A percentile compares a stretch with the other conserved stretches of the same genome.
phyloP scores from a whole-genome alignment of 768 basidiomycete species.

The Pleurotus platypus region DNA sequence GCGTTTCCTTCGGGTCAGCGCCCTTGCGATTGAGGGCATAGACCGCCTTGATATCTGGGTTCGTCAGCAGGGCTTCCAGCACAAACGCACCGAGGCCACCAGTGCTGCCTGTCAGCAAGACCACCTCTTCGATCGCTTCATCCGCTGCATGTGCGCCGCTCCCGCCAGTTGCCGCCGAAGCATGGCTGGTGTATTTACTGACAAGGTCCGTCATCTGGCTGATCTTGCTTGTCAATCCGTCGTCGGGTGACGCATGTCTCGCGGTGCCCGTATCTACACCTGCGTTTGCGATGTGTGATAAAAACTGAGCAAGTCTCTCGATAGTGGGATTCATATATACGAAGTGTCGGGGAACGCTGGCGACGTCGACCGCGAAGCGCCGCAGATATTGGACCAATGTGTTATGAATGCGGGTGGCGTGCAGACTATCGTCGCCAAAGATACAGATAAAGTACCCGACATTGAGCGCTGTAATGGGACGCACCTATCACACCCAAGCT shows the following conservation, averaged over 20 bases:
- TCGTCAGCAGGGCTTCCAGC: conserved; percentile 23
- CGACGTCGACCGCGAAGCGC: background rate
- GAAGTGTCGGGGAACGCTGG: conserved; percentile 12
- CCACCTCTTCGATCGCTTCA: conserved; percentile 13
- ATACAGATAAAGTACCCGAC: background rate
- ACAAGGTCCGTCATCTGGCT: conserved; percentile 19
- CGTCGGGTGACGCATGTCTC: conserved; percentile 3
- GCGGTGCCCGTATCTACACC: background rate
- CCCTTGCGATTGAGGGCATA: conserved; percentile 31
- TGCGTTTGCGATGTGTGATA: background rate
- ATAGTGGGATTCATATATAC: conserved; percentile 18
- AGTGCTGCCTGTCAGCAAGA: conserved; percentile 34
- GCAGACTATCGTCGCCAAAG: conserved; percentile 17
- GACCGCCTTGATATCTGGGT: conserved; percentile 20
- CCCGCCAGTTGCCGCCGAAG: conserved; percentile 3
- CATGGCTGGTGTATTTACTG: conserved; percentile 18
- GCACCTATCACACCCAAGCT: conserved; percentile 30
- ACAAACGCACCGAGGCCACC: conserved; percentile 31
- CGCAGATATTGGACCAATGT: conserved; percentile 25
- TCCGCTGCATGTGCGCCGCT: background rate
- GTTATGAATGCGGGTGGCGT: conserved; percentile 28
- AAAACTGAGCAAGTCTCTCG: conserved; percentile 9
- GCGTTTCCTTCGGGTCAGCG: background rate
- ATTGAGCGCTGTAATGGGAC: background rate
- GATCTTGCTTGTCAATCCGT: background rate